Evolutionary conservation across 2,329 filamentous ascomycete species (phyloP), one percentile per base, ranked within the genome.

Genomic region (Pseudocercospora ulei): DNA sequence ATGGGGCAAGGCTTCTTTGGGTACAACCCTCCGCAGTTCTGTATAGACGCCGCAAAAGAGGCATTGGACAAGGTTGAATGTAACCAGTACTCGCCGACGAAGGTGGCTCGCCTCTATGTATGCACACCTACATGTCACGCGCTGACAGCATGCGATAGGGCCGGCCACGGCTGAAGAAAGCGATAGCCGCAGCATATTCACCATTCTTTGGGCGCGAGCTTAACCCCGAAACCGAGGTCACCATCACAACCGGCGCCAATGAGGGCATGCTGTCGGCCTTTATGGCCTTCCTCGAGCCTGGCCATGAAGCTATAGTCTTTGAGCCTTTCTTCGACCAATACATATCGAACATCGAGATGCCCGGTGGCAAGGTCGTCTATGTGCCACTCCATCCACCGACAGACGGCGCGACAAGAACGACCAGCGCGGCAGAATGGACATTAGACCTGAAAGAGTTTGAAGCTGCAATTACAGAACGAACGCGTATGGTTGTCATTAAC

Each of bases 321-420:
- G 90, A 98, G 67, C 90, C 90, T 7, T 98, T 95, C 66, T 98
- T 96, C 60, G 90, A 98, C 64, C 90, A 98, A 78, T 93, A 96
- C 62, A 92, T 98, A 51, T 86, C 80, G 69, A 98, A 98, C 65
- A 96, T 98, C 49, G 82, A 95, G 63, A 96, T 98, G 87, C 79
- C 90, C 1, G 90, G 90, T 35, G 90, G 90, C 51, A 92, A 80
- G 59, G 84, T 96, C 48, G 80, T 88, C 53, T 96, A 95, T 59
- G 88, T 96, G 14, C 87, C 90, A n/a, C 70, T 98, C 59, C 82
- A 90, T 47, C 88, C 90, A 17, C 90, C 90, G 6, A 71, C 74
- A 48, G 78, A 85, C 29, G 90, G 88, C 35, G 80, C 77, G 3
- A 75, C 70, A 23, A 75, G 78, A 62, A 93, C 83, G 0, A 84